Conservation (phyloP, 2,329 filamentous ascomycete genomes). For the Colletotrichum sansevieriae region DNA sequence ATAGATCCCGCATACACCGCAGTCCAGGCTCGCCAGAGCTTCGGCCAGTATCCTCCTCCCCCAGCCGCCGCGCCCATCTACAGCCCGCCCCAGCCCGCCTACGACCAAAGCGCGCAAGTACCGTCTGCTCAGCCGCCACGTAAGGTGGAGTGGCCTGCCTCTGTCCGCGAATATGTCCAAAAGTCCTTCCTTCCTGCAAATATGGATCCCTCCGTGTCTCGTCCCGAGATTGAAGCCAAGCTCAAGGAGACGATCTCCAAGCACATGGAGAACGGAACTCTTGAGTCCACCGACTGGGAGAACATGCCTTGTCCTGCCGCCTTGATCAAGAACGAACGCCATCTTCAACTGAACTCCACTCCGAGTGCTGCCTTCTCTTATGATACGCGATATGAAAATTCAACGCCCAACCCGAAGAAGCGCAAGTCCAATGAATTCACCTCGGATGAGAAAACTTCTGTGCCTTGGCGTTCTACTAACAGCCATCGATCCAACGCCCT, state of each 20-base stretch:
- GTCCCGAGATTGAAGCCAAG: conserved; percentile 83
- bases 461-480: conserved; percentile 84
- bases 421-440: conserved; percentile 81
- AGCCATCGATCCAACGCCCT: conserved; percentile 60
- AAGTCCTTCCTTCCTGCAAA: conserved; percentile 86
- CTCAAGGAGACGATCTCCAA: conserved; percentile 88
- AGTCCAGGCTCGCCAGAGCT: conserved; percentile 72
- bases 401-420: conserved; percentile 72
- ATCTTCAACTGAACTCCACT: conserved; percentile 59
- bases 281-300: conserved; percentile 86
- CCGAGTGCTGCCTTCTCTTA: conserved; percentile 46
- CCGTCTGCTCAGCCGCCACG: conserved; percentile 53
- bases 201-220: conserved; percentile 71
- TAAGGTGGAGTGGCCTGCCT: conserved; percentile 83
- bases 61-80: conserved; percentile 41
- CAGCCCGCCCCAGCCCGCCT: conserved; percentile 45
- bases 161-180: conserved; percentile 90
- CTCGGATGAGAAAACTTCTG: conserved; percentile 65
- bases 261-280: conserved; percentile 79
- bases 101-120: conserved; percentile 13
- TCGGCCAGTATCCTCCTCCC: conserved; percentile 61
- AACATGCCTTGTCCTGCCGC: conserved; percentile 86
- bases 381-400: conserved; percentile 43
- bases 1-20: conserved; percentile 69
- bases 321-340: conserved; percentile 80